A percentile compares a stretch with the other conserved stretches of the same genome.
Evolutionary conservation across 768 basidiomycete genomes (phyloP).

Genomic region (Flagelloscypha sp.): DNA sequence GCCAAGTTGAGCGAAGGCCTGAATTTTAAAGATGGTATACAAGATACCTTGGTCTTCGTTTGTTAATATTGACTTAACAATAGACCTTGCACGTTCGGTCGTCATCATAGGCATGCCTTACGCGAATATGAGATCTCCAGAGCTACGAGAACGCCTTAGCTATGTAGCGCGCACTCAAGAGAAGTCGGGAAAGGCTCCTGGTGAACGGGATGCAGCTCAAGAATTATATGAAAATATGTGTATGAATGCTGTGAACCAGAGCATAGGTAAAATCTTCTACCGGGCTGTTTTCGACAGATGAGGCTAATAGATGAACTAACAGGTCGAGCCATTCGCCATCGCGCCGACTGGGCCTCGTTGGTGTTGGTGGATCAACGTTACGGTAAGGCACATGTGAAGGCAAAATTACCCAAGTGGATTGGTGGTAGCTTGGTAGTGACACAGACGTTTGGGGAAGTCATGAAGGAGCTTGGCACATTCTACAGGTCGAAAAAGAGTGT

Average conservation of each 20-base stretch:
- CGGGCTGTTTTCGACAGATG: too few relatives aligned
- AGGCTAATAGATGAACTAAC: neutral
- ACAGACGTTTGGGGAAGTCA: slow-evolving; percentile 61
- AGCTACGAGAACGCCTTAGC: slow-evolving; percentile 85
- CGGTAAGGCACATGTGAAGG: slow-evolving; percentile 51
- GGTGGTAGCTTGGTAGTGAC: slow-evolving; percentile 49
- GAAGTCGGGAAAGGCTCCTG: slow-evolving; percentile 27
- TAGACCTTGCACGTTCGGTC: slow-evolving; percentile 79
- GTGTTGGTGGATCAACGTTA: slow-evolving; percentile 85
- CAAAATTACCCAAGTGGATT: slow-evolving; percentile 91
- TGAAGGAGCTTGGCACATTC: slow-evolving; percentile 62
- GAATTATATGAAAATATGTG: slow-evolving; percentile 90
- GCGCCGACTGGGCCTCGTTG: slow-evolving; percentile 85
- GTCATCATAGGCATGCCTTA: slow-evolving; percentile 88
- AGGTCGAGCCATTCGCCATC: slow-evolving; percentile 93
- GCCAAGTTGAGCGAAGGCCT: slow-evolving; percentile 95
- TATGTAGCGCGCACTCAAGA: slow-evolving; percentile 65
- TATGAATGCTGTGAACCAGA: slow-evolving; percentile 94
- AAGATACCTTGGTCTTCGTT: too few relatives aligned
- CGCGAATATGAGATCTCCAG: slow-evolving; percentile 84
- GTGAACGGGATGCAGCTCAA: slow-evolving; percentile 57
- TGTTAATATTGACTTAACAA: too few relatives aligned
- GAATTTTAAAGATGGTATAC: slow-evolving; percentile 69
- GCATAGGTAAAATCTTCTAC: slow-evolving; percentile 89
- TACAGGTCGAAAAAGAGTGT: slow-evolving; percentile 53